These are phyloP conservation scores for Curvularia verruculosa DNA, from an alignment of 2,329 filamentous ascomycete genomes.

Conservation along the genomic window DNA sequence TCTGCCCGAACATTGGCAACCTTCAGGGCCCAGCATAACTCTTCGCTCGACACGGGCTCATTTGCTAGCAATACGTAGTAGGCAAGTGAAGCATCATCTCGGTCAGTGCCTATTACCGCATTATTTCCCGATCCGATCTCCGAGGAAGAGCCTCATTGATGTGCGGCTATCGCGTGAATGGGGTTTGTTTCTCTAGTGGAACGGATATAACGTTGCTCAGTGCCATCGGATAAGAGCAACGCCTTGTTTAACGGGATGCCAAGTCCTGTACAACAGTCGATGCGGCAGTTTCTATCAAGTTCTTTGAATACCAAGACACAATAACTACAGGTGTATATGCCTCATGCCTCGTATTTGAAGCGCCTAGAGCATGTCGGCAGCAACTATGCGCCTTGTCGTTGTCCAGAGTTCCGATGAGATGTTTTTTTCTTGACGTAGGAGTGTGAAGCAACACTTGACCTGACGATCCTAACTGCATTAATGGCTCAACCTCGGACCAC, in stretches of 20 bases:
- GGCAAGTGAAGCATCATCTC: neutral
- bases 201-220: neutral
- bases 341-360: neutral
- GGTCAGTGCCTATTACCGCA: neutral
- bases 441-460: conserved; percentile 1
- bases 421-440: neutral
- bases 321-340: neutral
- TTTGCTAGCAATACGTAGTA: neutral
- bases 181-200: neutral
- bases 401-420: neutral
- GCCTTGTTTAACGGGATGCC: neutral
- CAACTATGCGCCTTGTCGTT: conserved; percentile 1
- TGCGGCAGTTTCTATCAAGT: neutral
- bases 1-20: neutral
- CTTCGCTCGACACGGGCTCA: neutral
- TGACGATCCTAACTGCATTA: conserved; percentile 5
- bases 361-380: neutral
- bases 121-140: neutral
- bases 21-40: too few relatives aligned
- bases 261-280: neutral
- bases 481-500: conserved; percentile 20
- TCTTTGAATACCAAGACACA: neutral
- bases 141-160: neutral
- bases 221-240: neutral
- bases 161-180: neutral